Base-by-base conservation (phyloP, 768 basidiomycete species). In the Collybia sordida region DNA sequence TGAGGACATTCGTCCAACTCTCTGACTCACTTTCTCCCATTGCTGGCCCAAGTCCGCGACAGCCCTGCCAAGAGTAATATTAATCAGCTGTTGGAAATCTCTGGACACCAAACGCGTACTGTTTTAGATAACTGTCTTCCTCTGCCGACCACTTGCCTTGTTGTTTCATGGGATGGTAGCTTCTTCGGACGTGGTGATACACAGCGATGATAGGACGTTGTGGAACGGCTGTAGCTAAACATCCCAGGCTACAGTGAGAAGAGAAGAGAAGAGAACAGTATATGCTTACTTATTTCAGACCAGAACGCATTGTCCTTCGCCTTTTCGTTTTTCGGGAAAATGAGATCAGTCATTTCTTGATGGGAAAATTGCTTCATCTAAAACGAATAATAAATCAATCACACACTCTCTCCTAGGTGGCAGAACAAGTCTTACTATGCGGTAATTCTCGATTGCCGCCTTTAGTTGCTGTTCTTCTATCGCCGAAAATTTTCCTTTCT, bases 401-500 rank as follows among this genome's bases (percentile, higher is more conserved):
- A 48, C 44, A 47, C 14, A 22, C 27, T 19, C 12, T 37, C 28
- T 23, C 25, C 22, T 7, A 22, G 35, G 34, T 24, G 41, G 17
- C 23, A 18, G 48, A 46, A 42, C n/a, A 41, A 15, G 17, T 71
- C 83, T 42, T 58, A 88, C 88, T 17, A 65, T 57, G 47, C 78
- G 77, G 61, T 84, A 90, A 7, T 69, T 65, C 49, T 86, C 82
- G 28, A 93, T 82, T 6, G 89, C 90, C 12, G 66, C 64, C 54
- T 69, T 75, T 1, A 92, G 65, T 53, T 85, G 84, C 21, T 82
- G 75, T 50, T 84, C 86, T 60, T 93, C 90, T 36, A 83, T 82
- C 0, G 85, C 80, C 21, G 89, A 90, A 59, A 93, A 93, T 61
- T 90, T 92, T 12, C 90, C 90, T 66, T 91, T 91, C 69, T 86